Base-by-base conservation (phyloP, 1,284 basidiomycete genomes). In the Rhizoctonia solani region DNA sequence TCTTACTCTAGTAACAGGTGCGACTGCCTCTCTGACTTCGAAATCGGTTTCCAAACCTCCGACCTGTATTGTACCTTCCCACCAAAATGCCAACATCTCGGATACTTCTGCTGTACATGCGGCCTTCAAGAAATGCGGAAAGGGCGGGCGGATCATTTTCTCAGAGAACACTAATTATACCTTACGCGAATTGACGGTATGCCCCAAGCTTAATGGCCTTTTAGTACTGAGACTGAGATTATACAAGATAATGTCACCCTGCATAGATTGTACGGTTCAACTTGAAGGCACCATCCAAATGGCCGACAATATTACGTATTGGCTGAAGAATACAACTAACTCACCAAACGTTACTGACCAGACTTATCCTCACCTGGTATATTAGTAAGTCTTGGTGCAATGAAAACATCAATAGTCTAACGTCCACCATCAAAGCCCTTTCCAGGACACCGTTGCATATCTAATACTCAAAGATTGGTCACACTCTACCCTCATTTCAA, bases 251-350 rank as follows among this genome's bases (percentile, higher is more conserved):
- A 56, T 69, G 59, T 56, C 61, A 13, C 54, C 54, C 2, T 69
- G 68, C 44, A 54, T 63, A n/a, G 47, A 44, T n/a, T 68, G 67
- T 27, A 41, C 42, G 5, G 58, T 68, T 21, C 50, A 68, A 30
- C 41, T 61, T 39, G 67, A 68, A 39, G 67, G 67, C 14, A 55
- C 49, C 4, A 58, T 68, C 23, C 49, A 52, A 5, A 42, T 63
- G 49, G 63, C 67, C 16, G 59, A 53, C 42, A 63, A 68, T 41
- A 65, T 68, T 21, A 46, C 52, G 4, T 47, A 66, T 19, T 66
- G 61, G 61, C 41, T 66, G 30, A 66, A 66, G 25, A 66, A 66
- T 29, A 34, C 61, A 8, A 66, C 61, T 5, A 46, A 21, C 14
- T 29, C 61, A 6, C 53, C 61, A 19, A 66, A 53, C 19, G 52